Base-by-base conservation (phyloP, 2,329 filamentous ascomycete species). In the Calonectria hawksworthii region DNA sequence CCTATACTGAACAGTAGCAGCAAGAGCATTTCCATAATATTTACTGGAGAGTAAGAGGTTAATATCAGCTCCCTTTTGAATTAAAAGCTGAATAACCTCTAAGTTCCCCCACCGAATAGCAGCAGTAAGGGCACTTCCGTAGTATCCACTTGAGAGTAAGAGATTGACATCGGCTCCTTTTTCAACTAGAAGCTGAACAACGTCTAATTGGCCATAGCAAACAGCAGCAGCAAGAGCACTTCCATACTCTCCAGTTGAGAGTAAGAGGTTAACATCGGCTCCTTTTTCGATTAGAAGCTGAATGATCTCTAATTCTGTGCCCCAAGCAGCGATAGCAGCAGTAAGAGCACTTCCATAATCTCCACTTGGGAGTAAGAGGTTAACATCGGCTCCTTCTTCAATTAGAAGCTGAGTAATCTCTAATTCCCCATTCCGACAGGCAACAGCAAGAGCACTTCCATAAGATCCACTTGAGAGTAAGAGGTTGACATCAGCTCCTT, bases 121-220 rank as follows among this genome's bases (percentile, higher is more conserved):
- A 36, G 9, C 9, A 36, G 34, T 10, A 36, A 36, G 34, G 2
- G 34, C 34, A 36, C 34, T 36, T 36, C 34, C 34, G 11, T 11
- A 36, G 11, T 11, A 3, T 14, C 9, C 9, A 11, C 9, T 14
- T 36, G 34, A 36, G 3, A 36, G 34, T 14, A 36, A 36, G 9
- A 36, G 34, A 21, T 44, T 44, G 7, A 21, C 16, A 14, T 36
- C 13, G 10, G 41, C 41, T 47, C 41, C 41, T n/a, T 21, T 18
- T 2, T 47, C 18, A 47, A 47, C n/a, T 10, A 47, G 41, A 47
- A 47, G 3, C 9, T 47, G 18, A 4, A n/a, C 21, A 9, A 11
- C 9, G 3, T n/a, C 41, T 1, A 21, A 0, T 10, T 7, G 3
- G 3, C 21, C 41, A 10, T 7, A 0, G 11, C 11, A 9, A n/a